phyloP scores from a whole-genome alignment of 1,139 yeast genomes.

The Spathaspora sp. region DNA sequence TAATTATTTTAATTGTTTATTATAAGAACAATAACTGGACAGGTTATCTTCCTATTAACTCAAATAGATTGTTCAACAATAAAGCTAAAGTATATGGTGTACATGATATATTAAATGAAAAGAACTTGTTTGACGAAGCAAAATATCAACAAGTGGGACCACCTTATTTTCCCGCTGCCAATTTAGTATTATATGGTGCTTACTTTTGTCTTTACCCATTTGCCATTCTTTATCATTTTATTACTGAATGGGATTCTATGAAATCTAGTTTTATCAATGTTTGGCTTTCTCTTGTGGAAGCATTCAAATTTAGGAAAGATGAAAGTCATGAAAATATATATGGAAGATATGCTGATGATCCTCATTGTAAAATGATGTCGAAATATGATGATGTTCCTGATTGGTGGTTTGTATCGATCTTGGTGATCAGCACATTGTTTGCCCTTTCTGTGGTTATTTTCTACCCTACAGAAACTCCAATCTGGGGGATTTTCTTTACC shows the following conservation, averaged over 20 bases:
- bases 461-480: constrained; percentile 38
- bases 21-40: constrained; percentile 43
- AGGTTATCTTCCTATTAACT: constrained; percentile 39
- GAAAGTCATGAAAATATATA: constrained; percentile 8
- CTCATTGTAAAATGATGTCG: constrained; percentile 43
- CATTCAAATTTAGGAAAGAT: constrained; percentile 20
- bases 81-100: constrained; percentile 34
- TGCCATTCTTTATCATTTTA: constrained; percentile 37
- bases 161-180: constrained; percentile 45
- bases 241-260: constrained; percentile 45
- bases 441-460: constrained; percentile 31
- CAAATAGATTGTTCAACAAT: constrained; percentile 37
- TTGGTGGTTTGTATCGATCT: constrained; percentile 37
- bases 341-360: constrained; percentile 22
- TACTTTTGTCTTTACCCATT: constrained; percentile 43
- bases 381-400: constrained; percentile 41
- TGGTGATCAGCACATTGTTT: constrained; percentile 28
- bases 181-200: constrained; percentile 43
- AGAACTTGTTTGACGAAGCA: constrained; percentile 29
- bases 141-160: constrained; percentile 39
- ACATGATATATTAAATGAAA: constrained; percentile 30
- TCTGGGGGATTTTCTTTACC: constrained; percentile 37
- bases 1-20: constrained; percentile 30
- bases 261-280: constrained; percentile 39
- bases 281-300: constrained; percentile 30